A percentile compares a stretch with the other conserved stretches of the same genome.
phyloP scores from a whole-genome alignment of 2,329 filamentous ascomycete genomes.

The Cordyceps javanica region DNA sequence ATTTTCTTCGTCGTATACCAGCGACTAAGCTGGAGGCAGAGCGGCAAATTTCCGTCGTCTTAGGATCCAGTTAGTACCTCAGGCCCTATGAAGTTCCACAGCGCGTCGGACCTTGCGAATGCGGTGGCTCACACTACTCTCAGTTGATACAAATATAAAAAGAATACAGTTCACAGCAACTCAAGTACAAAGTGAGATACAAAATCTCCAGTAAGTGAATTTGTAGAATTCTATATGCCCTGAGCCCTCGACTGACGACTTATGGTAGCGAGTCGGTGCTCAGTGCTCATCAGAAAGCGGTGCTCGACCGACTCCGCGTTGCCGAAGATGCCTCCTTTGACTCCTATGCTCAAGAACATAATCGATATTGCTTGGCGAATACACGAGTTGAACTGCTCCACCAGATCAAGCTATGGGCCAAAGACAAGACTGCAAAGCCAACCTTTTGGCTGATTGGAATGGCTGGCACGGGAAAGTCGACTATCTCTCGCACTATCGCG shows the following conservation, averaged over 20 bases:
- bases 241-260: background rate
- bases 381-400: conserved; percentile 23
- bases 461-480: conserved; percentile 31
- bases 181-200: background rate
- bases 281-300: background rate
- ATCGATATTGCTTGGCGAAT: conserved; percentile 15
- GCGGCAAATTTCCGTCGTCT: too few species aligned
- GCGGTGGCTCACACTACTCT: too few species aligned
- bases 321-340: conserved; percentile 27
- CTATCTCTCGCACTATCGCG: conserved; percentile 26
- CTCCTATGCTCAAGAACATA: conserved; percentile 27
- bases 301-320: conserved; percentile 17
- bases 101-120: too few species aligned
- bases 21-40: too few species aligned
- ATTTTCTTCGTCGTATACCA: too few species aligned
- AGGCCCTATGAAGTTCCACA: too few species aligned
- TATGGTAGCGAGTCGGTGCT: background rate
- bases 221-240: background rate
- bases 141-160: background rate
- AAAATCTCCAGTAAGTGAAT: background rate
- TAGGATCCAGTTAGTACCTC: too few species aligned
- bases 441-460: conserved; percentile 30
- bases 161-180: background rate
- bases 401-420: conserved; percentile 22
- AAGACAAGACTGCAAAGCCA: conserved; percentile 8